Evolutionary conservation across 2,329 filamentous ascomycete species (phyloP), one percentile per base, ranked within the genome.

Genomic region (Pseudopithomyces chartarum): DNA sequence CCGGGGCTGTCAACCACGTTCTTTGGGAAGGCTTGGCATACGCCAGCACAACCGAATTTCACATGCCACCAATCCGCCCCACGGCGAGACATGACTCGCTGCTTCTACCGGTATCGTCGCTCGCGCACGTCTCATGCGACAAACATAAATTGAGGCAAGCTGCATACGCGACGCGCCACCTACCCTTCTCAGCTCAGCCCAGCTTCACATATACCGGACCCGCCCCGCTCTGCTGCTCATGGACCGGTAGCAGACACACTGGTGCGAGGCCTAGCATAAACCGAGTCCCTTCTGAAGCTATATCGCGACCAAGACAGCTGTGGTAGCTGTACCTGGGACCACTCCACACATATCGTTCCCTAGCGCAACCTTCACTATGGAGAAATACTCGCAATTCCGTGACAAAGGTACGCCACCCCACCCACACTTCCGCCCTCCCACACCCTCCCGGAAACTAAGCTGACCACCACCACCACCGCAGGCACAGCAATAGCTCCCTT

Each of bases 401-500:
- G 93, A 97, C 78, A 87, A 90, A 86, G 92, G 92, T 91, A 81
- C 63, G 52, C 29, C 5, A 1, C 20, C 45, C 32, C 33, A 39
- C 34, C 8, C 26, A 26, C 20, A 15, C 33, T 17, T 19, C 29
- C 32, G 6, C 23, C 19, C 22, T 38, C 11, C 29, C 13, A 22
- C 20, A 26, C 50, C 17, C 20, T 45, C 7, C 36, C 46, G 42
- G 26, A 47, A 32, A 10, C 39, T n/a, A 34, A 40, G 55, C 64
- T 69, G 54, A 70, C 48, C 42, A 8, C 17, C 19, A 33, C 26
- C 33, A 56, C 17, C 19, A 33, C 26, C 33, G 55, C 66, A 98
- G 94, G 93, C 64, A 96, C 95, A 64, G 94, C 95, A 69, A 96
- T 99, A 74, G 91, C 95, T 62, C 95, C 95, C 56, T 99, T 99